Percentiles rank a stretch among this genome's conserved stretches.
Conservation (phyloP, 805 yeast genomes). For the Candida ponderosae region DNA sequence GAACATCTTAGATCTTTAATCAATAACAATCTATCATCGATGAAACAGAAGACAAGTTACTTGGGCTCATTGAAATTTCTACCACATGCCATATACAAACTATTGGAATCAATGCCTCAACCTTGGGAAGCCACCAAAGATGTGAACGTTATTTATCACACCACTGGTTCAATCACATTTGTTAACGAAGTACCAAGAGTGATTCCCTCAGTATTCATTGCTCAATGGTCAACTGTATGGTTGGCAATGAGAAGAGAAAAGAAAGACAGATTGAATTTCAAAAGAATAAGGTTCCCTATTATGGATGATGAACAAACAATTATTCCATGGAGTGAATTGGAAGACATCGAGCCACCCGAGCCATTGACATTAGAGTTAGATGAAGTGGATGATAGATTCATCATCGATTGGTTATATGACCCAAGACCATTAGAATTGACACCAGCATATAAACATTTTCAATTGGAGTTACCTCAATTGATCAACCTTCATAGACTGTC, state of each 20-base stretch:
- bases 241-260: constrained; percentile 89
- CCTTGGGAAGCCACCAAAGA: constrained; percentile 93
- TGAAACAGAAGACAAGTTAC: constrained; percentile 78
- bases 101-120: constrained; percentile 94
- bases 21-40: constrained; percentile 71
- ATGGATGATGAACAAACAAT: constrained; percentile 98
- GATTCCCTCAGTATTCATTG: constrained; percentile 81
- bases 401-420: constrained; percentile 77
- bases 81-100: constrained; percentile 90
- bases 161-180: constrained; percentile 90
- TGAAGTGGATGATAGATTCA: constrained; percentile 49
- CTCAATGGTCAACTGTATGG: constrained; percentile 97
- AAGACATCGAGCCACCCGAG: constrained; percentile 65
- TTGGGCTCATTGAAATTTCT: constrained; percentile 87
- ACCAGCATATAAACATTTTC: constrained; percentile 63
- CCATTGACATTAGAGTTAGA: constrained; percentile 63
- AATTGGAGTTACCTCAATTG: constrained; percentile 52
- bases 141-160: constrained; percentile 83
- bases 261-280: constrained; percentile 81
- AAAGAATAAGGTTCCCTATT: constrained; percentile 89
- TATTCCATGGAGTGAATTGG: constrained; percentile 70
- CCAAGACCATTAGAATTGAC: constrained; percentile 52
- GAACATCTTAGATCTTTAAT: constrained; percentile 85
- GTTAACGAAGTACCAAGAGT: constrained; percentile 91
- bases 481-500: constrained; percentile 59